Evolutionary conservation across 257 asterid genomes (phyloP).

Genomic region (Cinchona pubescens): DNA sequence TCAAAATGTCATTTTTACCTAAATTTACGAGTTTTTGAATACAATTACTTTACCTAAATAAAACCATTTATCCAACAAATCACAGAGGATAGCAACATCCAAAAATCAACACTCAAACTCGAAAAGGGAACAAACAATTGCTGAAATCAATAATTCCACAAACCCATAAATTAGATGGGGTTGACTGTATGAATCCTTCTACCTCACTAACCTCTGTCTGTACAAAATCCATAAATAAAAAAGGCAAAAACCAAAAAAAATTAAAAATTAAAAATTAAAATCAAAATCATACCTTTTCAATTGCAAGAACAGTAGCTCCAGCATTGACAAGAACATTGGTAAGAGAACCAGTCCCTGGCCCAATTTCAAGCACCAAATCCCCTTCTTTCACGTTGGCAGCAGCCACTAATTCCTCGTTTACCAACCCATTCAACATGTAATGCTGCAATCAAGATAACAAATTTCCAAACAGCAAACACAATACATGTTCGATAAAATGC

Average conservation of each 20-base stretch:
- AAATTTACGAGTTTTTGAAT: background rate
- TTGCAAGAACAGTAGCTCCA: constrained; percentile 89
- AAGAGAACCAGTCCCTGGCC: constrained; percentile 97
- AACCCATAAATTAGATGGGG: constrained; percentile 2
- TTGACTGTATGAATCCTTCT: no score
- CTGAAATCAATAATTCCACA: background rate
- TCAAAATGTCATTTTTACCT: background rate
- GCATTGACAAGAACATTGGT: constrained; percentile 74
- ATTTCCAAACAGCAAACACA: no score
- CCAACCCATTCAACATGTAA: constrained; percentile 74
- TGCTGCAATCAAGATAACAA: constrained; percentile 74
- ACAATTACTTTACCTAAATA: no score
- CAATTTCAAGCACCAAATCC: constrained; percentile 86
- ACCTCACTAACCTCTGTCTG: no score
- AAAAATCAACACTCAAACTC: background rate
- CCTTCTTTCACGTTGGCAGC: constrained; percentile 79
- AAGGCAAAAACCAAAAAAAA: no score
- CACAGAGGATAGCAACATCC: background rate
- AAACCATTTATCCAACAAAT: background rate
- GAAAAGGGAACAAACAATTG: background rate
- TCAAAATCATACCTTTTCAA: constrained; percentile 67
- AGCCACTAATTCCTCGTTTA: constrained; percentile 69
- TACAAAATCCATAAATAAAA: no score
- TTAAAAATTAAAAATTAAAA: no score
- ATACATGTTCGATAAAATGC: constrained; percentile 10